A percentile compares a stretch with the other conserved stretches of the same genome.
Conservation (phyloP, 179 eudicot genomes). For the Silene noctiflora region DNA sequence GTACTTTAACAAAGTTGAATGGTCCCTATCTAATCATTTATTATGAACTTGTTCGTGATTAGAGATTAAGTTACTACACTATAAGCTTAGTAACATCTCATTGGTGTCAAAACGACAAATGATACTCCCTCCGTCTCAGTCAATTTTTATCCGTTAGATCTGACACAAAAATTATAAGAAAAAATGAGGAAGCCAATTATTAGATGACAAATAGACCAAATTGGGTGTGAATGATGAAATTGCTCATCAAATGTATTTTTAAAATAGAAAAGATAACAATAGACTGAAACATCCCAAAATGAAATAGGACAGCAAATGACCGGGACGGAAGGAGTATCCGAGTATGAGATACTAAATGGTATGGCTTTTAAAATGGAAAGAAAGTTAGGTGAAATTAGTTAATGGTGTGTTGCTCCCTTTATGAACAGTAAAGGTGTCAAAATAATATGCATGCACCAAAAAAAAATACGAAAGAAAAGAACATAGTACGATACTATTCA, state of each 20-base stretch:
- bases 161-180: no score
- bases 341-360: background rate
- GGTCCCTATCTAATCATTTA: background rate
- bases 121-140: no score
- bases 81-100: background rate
- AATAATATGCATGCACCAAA: background rate
- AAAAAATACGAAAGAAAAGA: background rate
- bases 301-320: no score
- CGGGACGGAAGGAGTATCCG: no score
- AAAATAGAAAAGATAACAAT: no score
- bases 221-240: no score
- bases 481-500: no score
- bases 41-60: background rate
- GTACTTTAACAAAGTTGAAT: no score
- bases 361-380: background rate
- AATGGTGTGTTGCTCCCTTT: background rate
- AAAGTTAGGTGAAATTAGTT: conserved; percentile 11
- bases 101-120: background rate
- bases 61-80: background rate
- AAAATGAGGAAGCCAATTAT: no score
- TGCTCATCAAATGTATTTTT: no score
- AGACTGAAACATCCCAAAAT: background rate
- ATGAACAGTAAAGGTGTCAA: background rate
- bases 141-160: no score
- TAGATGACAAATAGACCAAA: no score